Evolutionary conservation across 2,329 filamentous ascomycete genomes (phyloP).

Genomic region (Aspergillus ochraceus): DNA sequence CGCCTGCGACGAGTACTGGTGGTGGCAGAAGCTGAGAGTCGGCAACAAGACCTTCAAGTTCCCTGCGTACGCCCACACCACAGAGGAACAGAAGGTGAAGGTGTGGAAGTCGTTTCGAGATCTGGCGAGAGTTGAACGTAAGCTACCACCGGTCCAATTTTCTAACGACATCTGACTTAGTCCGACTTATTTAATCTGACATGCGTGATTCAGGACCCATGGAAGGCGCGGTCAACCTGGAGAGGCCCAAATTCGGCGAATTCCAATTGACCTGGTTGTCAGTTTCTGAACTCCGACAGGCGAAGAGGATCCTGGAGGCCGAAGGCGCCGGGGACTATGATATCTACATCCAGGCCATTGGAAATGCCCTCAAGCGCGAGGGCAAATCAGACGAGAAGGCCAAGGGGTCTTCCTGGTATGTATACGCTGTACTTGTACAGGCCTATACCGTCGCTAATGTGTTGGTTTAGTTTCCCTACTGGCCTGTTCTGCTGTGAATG

Average conservation of each 20-base stretch:
- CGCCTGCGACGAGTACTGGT: slow-evolving; percentile 4
- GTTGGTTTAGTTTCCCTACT: background rate
- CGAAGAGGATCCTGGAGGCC: background rate
- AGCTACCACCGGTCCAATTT: background rate
- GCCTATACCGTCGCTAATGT: background rate
- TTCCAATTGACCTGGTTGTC: slow-evolving; percentile 5
- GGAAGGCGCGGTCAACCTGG: slow-evolving; percentile 1
- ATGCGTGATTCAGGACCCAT: background rate
- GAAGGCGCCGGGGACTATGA: background rate
- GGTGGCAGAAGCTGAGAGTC: slow-evolving; percentile 4
- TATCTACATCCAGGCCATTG: background rate
- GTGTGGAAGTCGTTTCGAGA: slow-evolving; percentile 4
- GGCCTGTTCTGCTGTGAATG: slow-evolving; percentile 3
- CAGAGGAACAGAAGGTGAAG: slow-evolving; percentile 3
- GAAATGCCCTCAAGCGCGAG: background rate
- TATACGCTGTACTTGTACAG: background rate
- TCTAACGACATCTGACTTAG: no score
- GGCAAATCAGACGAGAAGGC: background rate
- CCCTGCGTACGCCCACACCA: background rate
- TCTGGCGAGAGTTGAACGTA: background rate
- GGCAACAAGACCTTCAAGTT: slow-evolving; percentile 2
- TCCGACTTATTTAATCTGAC: background rate
- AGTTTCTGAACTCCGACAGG: slow-evolving; percentile 2
- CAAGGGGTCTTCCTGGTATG: background rate
- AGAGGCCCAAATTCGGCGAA: background rate